Evolutionary conservation across 2,329 filamentous ascomycete genomes (phyloP).

Genomic region (Colletotrichum sp.): DNA sequence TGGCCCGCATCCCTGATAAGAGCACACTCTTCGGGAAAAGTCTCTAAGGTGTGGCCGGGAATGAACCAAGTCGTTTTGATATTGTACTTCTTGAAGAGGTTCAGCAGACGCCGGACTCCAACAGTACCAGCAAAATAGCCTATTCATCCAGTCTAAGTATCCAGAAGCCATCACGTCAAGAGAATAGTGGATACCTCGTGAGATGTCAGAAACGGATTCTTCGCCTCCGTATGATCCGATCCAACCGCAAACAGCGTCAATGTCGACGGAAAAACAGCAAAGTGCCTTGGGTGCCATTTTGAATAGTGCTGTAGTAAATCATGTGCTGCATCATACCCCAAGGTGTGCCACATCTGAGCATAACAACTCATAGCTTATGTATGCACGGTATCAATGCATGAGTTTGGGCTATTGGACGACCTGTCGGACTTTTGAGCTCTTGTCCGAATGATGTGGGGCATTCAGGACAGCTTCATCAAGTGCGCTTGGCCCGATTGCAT

Average conservation of each 20-base stretch:
- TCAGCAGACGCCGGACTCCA: constrained; percentile 68
- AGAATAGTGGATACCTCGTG: constrained; percentile 53
- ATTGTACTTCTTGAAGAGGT: constrained; percentile 74
- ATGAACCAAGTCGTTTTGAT: constrained; percentile 68
- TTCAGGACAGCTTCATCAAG: background rate
- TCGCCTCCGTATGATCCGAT: constrained; percentile 76
- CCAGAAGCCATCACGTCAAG: background rate
- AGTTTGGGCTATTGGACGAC: background rate
- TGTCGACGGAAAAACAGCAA: constrained; percentile 55
- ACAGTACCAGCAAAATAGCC: constrained; percentile 54
- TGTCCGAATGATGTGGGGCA: background rate
- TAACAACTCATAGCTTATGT: background rate
- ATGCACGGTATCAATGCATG: background rate
- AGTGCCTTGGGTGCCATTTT: background rate
- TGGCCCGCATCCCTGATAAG: constrained; percentile 50
- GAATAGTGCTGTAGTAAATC: background rate
- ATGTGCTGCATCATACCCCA: background rate
- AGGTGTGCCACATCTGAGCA: background rate
- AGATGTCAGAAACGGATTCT: constrained; percentile 75
- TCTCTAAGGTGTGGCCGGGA: constrained; percentile 52
- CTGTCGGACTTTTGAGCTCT: background rate
- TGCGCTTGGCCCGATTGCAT: background rate
- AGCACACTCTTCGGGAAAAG: constrained; percentile 50
- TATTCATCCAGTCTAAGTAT: background rate
- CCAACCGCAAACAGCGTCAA: constrained; percentile 78